These are phyloP conservation scores for Phaseolus lunatus DNA, from an alignment of 306 rosid genomes.

Conservation along the genomic window DNA sequence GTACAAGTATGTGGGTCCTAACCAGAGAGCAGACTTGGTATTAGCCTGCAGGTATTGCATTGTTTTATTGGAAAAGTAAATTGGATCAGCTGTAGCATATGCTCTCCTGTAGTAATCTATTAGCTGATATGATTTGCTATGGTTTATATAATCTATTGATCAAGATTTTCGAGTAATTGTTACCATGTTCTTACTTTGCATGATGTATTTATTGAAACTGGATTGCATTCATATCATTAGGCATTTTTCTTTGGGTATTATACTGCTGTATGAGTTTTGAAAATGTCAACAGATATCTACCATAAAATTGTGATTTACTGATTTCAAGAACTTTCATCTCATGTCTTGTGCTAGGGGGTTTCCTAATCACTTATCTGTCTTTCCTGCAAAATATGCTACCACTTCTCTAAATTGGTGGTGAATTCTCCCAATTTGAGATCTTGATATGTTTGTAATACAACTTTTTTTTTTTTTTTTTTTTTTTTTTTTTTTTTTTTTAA, in stretches of 20 bases:
- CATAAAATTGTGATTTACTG: no score
- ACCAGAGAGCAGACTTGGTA: conserved; percentile 81
- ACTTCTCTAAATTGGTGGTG: background rate
- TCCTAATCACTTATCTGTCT: conserved; percentile 4
- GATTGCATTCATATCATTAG: no score
- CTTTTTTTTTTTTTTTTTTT: no score
- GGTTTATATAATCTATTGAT: conserved; percentile 22
- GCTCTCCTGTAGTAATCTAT: conserved; percentile 11
- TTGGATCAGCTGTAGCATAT: background rate
- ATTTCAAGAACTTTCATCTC: background rate
- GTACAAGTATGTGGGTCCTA: conserved; percentile 92
- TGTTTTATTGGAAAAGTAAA: conserved; percentile 10
- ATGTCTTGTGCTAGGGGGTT: background rate
- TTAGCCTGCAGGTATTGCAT: conserved; percentile 83
- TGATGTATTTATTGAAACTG: background rate
- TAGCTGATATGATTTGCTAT: background rate
- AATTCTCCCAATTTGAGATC: background rate
- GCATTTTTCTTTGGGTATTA: no score
- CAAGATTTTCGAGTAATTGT: conserved; percentile 8
- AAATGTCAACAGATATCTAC: no score
- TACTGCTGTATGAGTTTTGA: no score
- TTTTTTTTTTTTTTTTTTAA: no score
- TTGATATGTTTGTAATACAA: background rate
- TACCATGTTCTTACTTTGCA: background rate
- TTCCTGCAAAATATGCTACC: background rate